Evolutionary conservation across 176 grass and related monocot species (phyloP), one percentile per base, ranked within the genome.

Genomic region (Cocos nucifera): DNA sequence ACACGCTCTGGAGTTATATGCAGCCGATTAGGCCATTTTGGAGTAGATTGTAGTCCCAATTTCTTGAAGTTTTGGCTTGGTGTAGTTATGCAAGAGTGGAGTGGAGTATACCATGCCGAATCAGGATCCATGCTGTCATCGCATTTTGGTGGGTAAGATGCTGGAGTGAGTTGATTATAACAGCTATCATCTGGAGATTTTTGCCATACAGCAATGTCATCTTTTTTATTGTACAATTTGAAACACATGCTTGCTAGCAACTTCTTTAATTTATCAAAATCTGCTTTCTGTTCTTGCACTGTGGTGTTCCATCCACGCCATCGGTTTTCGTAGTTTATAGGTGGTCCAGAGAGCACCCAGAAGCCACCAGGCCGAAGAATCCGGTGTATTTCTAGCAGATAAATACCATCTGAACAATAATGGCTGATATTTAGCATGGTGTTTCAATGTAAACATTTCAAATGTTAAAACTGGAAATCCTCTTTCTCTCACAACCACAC

Each of bases 221-320:
- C 91, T 67, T 88, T 96, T 35, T 80, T 80, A 75, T 17, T 73
- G 74, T 96, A 96, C 12, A 87, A 75, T 79, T 72, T 85, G 78
- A 96, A 96, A 62, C 92, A 96, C 92, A 90, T 96, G 80, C 61
- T 49, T 6, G 69, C 56, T 26, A 96, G 78, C 75, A 73, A 76
- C 78, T 74, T 82, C 64, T 75, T 90, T 56, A 96, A 79, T 3
- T 85, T 22, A 54, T 96, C 83, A 4, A 85, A 44, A 53, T 96
- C 80, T 22, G 78, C 63, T 75, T 87, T 96, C 79, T 96, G 92
- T 65, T 85, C 83, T 55, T 80, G 72, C 9, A 20, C 78, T 16
- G 92, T 96, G 49, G 92, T 96, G 75, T 96, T 96, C 92, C 92
- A 96, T 0, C 92, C 92, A 64, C 83, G 83, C 92, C 92, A 96